Conservation (phyloP, 1,139 yeast species). For the Hyphopichia burtonii region DNA sequence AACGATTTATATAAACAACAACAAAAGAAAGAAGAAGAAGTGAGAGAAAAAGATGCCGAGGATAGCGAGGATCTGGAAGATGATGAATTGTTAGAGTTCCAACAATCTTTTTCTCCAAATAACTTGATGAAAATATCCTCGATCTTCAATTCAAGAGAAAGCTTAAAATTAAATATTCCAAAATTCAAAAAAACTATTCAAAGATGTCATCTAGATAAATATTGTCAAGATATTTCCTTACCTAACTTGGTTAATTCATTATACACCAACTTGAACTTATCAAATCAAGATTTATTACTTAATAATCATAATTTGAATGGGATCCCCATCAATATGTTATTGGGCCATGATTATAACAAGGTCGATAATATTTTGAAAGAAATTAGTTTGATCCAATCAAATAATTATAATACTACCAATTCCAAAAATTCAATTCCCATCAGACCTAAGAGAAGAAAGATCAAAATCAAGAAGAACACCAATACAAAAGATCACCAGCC, state of each 20-base stretch:
- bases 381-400: conserved; percentile 49
- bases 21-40: conserved; percentile 11
- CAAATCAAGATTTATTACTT: conserved; percentile 8
- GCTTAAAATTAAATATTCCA: conserved; percentile 67
- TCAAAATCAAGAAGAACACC: conserved; percentile 23
- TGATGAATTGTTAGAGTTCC: conserved; percentile 11
- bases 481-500: conserved; percentile 5
- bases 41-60: background rate
- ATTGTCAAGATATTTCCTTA: conserved; percentile 27
- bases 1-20: conserved; percentile 28
- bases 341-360: conserved; percentile 25
- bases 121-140: conserved; percentile 70
- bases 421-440: conserved; percentile 9
- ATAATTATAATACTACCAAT: conserved; percentile 31
- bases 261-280: conserved; percentile 22
- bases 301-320: conserved; percentile 23
- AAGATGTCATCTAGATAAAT: conserved; percentile 48
- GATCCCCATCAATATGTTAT: conserved; percentile 37
- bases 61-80: conserved; percentile 2
- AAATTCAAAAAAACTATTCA: conserved; percentile 56
- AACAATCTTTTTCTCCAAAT: conserved; percentile 49
- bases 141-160: conserved; percentile 75
- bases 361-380: conserved; percentile 41
- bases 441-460: conserved; percentile 50
- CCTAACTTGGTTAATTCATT: conserved; percentile 43